Conservation (phyloP, 192 early-diverging fungal genomes). For the Coemansia aciculifera region DNA sequence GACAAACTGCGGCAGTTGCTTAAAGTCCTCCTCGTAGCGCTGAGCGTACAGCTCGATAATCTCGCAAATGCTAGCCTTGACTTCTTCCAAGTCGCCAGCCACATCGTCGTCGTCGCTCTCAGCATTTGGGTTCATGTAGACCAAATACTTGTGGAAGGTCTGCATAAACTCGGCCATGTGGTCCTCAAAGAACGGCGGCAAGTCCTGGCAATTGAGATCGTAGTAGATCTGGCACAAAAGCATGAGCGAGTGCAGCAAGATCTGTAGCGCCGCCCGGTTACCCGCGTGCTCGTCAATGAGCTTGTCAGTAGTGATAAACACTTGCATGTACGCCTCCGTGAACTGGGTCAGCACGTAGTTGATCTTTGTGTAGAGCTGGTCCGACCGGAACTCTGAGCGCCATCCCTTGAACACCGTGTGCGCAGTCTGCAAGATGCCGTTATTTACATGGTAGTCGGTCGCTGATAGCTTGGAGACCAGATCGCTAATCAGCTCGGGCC, state of each 20-base stretch:
- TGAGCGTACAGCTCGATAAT: constrained; percentile 86
- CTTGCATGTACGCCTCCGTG: constrained; percentile 73
- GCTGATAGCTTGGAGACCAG: constrained; percentile 75
- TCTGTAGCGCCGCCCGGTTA: constrained; percentile 64
- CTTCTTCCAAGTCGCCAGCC: constrained; percentile 78
- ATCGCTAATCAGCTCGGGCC: constrained; percentile 78
- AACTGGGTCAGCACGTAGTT: constrained; percentile 89
- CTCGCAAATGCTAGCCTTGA: constrained; percentile 93
- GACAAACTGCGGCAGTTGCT: constrained; percentile 78
- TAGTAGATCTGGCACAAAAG: constrained; percentile 90
- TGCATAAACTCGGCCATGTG: constrained; percentile 80
- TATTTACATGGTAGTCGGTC: constrained; percentile 80
- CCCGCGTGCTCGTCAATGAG: constrained; percentile 70
- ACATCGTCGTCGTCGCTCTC: constrained; percentile 78
- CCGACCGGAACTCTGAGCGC: constrained; percentile 78
- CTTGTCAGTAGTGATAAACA: constrained; percentile 81
- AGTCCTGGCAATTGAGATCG: constrained; percentile 93
- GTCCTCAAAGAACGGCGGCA: constrained; percentile 97
- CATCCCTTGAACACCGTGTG: constrained; percentile 96
- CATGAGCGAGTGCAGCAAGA: constrained; percentile 73
- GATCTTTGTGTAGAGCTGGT: constrained; percentile 85
- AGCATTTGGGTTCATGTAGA: constrained; percentile 74
- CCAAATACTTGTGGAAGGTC: constrained; percentile 86
- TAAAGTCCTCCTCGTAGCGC: constrained; percentile 90
- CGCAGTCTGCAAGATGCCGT: constrained; percentile 89